These are phyloP conservation scores for Eleusine indica DNA, from an alignment of 176 grass and related monocot genomes.

Conservation along the genomic window DNA sequence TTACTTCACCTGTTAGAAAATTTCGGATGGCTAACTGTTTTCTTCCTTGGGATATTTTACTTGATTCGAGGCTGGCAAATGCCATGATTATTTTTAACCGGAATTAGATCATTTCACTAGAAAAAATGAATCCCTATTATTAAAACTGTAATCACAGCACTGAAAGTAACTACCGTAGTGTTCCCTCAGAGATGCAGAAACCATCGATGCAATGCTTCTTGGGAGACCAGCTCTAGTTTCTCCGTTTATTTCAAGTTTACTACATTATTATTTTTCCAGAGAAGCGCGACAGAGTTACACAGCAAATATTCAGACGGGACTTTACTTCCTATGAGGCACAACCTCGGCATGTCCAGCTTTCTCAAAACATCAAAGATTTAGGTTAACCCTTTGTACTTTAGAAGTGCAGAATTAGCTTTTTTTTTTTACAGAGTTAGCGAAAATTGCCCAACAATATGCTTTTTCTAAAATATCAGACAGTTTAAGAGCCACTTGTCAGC, in stretches of 20 bases:
- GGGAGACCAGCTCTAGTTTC: neutral
- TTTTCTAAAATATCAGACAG: neutral
- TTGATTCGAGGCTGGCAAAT: neutral
- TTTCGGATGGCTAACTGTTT: neutral
- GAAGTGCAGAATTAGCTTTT: neutral
- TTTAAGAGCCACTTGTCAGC: constrained; percentile 11
- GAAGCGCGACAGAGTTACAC: neutral
- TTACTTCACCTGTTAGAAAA: neutral
- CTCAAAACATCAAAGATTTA: neutral
- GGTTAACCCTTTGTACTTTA: neutral
- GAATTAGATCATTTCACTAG: neutral
- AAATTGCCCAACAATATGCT: neutral
- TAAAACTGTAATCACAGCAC: neutral
- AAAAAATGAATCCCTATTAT: neutral
- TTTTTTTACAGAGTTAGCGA: constrained; percentile 42
- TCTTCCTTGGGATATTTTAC: neutral
- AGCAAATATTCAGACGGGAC: neutral
- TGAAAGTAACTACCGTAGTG: neutral
- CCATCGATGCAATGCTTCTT: neutral
- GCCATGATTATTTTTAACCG: neutral
- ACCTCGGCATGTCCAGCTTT: neutral
- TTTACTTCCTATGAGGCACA: neutral
- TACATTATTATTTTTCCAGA: neutral
- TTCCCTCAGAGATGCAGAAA: too few relatives aligned
- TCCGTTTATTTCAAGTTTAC: neutral